Evolutionary conservation across 208 protist species (phyloP), one percentile per base, ranked within the genome.

Genomic region (Leptomonas seymouri): DNA sequence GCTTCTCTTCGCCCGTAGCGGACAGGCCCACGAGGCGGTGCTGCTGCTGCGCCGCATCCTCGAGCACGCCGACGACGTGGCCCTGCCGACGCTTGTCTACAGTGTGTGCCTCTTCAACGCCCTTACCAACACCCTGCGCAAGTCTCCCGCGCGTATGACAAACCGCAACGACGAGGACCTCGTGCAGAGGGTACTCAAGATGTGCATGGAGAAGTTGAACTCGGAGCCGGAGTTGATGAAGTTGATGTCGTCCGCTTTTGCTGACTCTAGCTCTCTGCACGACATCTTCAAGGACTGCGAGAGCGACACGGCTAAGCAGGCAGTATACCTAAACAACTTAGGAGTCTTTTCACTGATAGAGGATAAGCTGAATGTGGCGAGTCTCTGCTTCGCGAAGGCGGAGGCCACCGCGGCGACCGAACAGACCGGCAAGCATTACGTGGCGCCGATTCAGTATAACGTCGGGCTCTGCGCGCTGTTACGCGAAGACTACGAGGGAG

Each of bases 281-380:
- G 89, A 93, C 63, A 63, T 79, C 41, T 87, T 93, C 41, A 82
- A 85, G 54, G 66, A 59, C 44, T 51, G 72, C 15, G 81, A 84
- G 50, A 71, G 71, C 28, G 74, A 74, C 45, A 39, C 63, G 9
- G 61, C 48, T 31, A 86, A 94, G 61, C 73, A 85, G 75, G 80
- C 83, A 18, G 76, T 90, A 21, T 89, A 93, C 76, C 84, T 95
- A 55, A 97, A 97, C 64, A 93, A 97, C 79, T 71, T 97, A 74
- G 92, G 92, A 27, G 84, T 92, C 21, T 73, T 93, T 15, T 86
- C 84, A 25, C 78, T 97, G 70, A 71, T 67, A 31, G 88, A 93
- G 66, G 82, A 87, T 21, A 94, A 94, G 67, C 60, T 83, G 42
- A 85, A 87, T 34, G 86, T 93, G 50, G 92, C 87, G 20, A 79